Conservation (phyloP, 331 rosid genomes). For the Arachis monticola region DNA sequence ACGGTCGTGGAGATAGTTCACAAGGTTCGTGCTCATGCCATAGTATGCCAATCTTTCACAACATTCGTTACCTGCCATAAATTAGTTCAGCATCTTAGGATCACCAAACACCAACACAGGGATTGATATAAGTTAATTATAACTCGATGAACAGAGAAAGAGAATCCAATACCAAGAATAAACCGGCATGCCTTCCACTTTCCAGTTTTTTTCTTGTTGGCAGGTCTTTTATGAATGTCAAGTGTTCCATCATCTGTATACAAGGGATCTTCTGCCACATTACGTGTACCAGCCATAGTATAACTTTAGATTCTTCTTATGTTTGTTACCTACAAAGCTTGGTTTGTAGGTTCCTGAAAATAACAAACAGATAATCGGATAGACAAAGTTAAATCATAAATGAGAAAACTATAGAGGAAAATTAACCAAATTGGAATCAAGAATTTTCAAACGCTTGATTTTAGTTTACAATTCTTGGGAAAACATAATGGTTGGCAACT, state of each 20-base stretch:
- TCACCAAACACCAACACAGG: not conserved
- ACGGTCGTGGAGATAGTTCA: conserved; percentile 65
- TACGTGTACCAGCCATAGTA: conserved; percentile 37
- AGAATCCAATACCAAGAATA: conserved; percentile 65
- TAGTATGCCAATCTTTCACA: conserved; percentile 86
- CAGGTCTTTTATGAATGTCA: conserved; percentile 61
- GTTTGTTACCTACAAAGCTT: conserved; percentile 17
- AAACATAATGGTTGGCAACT: too few relatives aligned
- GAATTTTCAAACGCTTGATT: not conserved
- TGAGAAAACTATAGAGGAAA: not conserved
- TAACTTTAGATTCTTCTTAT: conserved; percentile 5
- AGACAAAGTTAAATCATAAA: conserved; percentile 3
- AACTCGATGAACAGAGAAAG: not conserved
- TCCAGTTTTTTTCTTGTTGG: conserved; percentile 73
- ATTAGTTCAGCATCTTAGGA: not conserved
- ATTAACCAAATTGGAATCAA: not conserved
- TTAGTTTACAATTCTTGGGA: not conserved
- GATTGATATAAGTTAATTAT: not conserved
- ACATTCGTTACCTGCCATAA: conserved; percentile 62
- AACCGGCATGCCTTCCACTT: conserved; percentile 76
- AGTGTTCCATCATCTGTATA: conserved; percentile 68
- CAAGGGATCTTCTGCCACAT: conserved; percentile 40
- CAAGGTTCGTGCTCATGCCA: conserved; percentile 80
- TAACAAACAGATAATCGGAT: not conserved
- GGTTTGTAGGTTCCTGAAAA: conserved; percentile 16